These are phyloP conservation scores for Teunomyces gatunensis DNA, from an alignment of 805 yeast genomes.

Conservation along the genomic window DNA sequence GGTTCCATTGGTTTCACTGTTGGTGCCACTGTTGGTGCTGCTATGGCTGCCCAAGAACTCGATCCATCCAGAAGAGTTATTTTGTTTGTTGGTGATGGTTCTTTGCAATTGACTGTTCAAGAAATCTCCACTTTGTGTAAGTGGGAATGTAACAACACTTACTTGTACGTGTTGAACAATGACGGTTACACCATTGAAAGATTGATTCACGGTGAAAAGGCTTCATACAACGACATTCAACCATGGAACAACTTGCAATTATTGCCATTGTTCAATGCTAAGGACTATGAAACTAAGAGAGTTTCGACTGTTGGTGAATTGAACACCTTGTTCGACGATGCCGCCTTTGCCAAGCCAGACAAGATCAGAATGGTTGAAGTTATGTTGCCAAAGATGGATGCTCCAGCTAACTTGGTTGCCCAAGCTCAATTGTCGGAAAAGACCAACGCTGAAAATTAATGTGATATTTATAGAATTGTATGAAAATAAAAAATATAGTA, in stretches of 20 bases:
- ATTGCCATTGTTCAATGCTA: slow-evolving; percentile 16
- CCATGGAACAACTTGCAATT: slow-evolving; percentile 18
- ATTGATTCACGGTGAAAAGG: slow-evolving; percentile 19
- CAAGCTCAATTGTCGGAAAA: slow-evolving; percentile 35
- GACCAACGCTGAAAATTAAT: slow-evolving; percentile 15
- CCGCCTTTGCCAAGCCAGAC: slow-evolving; percentile 12
- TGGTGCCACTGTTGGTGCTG: slow-evolving; percentile 35
- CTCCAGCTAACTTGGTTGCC: slow-evolving; percentile 19
- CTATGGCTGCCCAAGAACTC: slow-evolving; percentile 30
- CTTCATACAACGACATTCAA: slow-evolving; percentile 19
- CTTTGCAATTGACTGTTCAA: slow-evolving; percentile 23
- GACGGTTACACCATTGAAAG: slow-evolving; percentile 22
- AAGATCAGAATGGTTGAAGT: slow-evolving; percentile 20
- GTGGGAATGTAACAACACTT: slow-evolving; percentile 12
- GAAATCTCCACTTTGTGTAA: slow-evolving; percentile 20
- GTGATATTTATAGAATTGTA: not conserved
- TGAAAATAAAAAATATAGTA: not conserved
- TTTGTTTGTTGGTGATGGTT: slow-evolving; percentile 21
- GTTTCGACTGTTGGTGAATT: slow-evolving; percentile 15
- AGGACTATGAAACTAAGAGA: slow-evolving; percentile 13
- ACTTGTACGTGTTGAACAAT: slow-evolving; percentile 19
- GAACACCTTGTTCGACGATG: slow-evolving; percentile 13
- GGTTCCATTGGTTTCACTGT: slow-evolving; percentile 37
- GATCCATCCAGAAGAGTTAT: slow-evolving; percentile 24
- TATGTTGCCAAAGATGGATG: slow-evolving; percentile 19